These are phyloP conservation scores for Suhomyces guaymorum DNA, from an alignment of 1,139 yeast genomes.

Conservation along the genomic window DNA sequence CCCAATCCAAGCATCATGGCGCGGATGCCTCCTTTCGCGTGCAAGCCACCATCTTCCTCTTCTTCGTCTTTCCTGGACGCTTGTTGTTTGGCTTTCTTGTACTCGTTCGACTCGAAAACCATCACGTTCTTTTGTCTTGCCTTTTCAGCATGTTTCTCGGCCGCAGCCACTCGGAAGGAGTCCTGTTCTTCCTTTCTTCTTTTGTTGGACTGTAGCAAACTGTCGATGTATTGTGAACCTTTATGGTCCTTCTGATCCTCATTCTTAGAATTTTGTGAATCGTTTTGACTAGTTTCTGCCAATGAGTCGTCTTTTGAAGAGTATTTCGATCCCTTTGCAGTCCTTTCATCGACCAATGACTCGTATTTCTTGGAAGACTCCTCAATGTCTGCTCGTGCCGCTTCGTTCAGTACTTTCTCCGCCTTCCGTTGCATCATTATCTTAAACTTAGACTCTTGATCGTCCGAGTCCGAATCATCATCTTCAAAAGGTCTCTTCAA, in stretches of 20 bases:
- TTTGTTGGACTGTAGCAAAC: constrained; percentile 10
- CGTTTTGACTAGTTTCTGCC: no score
- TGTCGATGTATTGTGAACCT: constrained; percentile 9
- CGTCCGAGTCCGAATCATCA: constrained; percentile 9
- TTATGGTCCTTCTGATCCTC: no score
- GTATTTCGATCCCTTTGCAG: no score
- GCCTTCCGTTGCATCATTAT: constrained; percentile 4
- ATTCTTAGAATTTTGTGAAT: no score
- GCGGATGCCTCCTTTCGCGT: constrained; percentile 4
- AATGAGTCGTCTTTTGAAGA: no score
- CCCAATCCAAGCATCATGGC: constrained; percentile 3
- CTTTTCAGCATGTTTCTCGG: constrained; percentile 2
- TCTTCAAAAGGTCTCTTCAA: no score
- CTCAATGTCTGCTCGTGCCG: background rate
- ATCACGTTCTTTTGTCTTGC: constrained; percentile 3
- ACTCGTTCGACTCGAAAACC: constrained; percentile 14
- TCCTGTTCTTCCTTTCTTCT: constrained; percentile 11
- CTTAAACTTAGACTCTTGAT: constrained; percentile 4
- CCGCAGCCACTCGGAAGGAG: constrained; percentile 2
- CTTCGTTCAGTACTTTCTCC: background rate
- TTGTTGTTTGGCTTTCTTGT: constrained; percentile 4
- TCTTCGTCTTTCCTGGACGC: background rate
- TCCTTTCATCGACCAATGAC: no score
- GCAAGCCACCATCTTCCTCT: background rate
- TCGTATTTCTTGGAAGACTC: no score